These are phyloP conservation scores for Sporothrix inflata DNA, from an alignment of 2,329 filamentous ascomycete genomes.

Conservation along the genomic window DNA sequence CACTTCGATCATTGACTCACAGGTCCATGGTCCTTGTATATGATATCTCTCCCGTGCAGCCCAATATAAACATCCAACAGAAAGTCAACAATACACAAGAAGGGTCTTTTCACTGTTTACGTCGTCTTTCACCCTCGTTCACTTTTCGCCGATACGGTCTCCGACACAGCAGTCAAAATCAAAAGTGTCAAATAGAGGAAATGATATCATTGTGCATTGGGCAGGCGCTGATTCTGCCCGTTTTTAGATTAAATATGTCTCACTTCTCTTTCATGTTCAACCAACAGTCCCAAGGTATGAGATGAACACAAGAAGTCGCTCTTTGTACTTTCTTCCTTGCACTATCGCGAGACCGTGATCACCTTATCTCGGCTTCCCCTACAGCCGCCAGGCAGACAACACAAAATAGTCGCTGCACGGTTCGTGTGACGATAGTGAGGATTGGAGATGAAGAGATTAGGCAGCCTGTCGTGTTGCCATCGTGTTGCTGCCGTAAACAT, in stretches of 20 bases:
- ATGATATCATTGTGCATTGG: slow-evolving; percentile 12
- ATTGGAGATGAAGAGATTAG: too few species aligned
- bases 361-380: background rate
- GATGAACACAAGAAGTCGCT: background rate
- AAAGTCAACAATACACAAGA: background rate
- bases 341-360: background rate
- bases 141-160: background rate
- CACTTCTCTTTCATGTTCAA: background rate
- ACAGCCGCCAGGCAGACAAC: background rate
- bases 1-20: background rate
- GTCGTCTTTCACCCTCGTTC: too few species aligned
- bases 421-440: background rate
- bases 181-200: background rate
- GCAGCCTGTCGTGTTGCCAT: background rate
- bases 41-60: background rate
- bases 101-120: background rate
- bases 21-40: background rate
- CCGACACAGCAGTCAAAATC: background rate
- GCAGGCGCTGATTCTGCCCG: background rate
- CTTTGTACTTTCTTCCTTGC: background rate
- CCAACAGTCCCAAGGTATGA: background rate
- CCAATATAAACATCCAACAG: background rate
- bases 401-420: background rate
- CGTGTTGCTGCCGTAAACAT: background rate
- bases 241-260: slow-evolving; percentile 8